These are phyloP conservation scores for Sporisorium iseilematis-ciliati DNA, from an alignment of 1,284 basidiomycete species.

Conservation along the genomic window DNA sequence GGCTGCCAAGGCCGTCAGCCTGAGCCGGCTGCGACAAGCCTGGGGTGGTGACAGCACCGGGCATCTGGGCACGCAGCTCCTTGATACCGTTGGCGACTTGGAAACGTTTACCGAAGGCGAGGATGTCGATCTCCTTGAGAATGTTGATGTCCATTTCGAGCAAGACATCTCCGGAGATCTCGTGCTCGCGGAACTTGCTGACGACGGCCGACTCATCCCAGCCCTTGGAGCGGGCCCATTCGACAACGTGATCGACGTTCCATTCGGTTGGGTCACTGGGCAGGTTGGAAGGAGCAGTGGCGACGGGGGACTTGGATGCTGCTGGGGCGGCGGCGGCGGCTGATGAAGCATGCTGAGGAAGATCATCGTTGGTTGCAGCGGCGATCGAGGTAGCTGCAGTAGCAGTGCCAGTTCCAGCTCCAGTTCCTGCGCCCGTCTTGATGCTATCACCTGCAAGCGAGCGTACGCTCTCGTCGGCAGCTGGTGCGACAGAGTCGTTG, in stretches of 20 bases:
- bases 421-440: constrained; percentile 27
- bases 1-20: constrained; percentile 40
- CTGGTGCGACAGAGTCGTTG: constrained; percentile 9
- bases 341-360: constrained; percentile 20
- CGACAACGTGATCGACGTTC: constrained; percentile 88
- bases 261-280: constrained; percentile 77
- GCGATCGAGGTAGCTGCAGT: constrained; percentile 56
- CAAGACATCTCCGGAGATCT: constrained; percentile 96
- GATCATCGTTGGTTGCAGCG: constrained; percentile 64
- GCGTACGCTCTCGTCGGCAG: constrained; percentile 30
- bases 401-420: constrained; percentile 25
- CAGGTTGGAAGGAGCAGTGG: constrained; percentile 14
- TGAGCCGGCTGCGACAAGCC: constrained; percentile 19
- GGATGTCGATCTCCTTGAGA: constrained; percentile 95
- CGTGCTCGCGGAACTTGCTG: constrained; percentile 86
- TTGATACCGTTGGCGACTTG: constrained; percentile 94
- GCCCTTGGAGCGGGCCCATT: constrained; percentile 86
- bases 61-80: constrained; percentile 76
- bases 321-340: constrained; percentile 6
- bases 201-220: constrained; percentile 83
- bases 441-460: constrained; percentile 44
- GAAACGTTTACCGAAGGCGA: constrained; percentile 92
- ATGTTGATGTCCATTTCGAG: constrained; percentile 92
- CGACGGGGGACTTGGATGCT: constrained; percentile 12
- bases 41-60: constrained; percentile 26